Evolutionary conservation across 140 eudicot species (phyloP), one percentile per base, ranked within the genome.

Genomic region (Flaveria floridana): DNA sequence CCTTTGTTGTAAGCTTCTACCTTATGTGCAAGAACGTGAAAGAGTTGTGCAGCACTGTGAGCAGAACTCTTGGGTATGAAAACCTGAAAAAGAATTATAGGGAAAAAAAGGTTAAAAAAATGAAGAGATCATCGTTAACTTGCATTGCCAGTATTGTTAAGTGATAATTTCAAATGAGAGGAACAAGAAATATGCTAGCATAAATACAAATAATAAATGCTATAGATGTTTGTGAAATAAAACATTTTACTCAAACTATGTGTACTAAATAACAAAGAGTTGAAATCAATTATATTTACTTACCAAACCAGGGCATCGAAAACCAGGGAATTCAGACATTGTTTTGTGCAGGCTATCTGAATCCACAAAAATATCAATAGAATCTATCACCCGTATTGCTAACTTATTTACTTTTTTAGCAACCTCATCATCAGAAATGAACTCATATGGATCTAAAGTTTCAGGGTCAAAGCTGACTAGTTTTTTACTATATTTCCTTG

Each of bases 341-440:
- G 68, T 70, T 76, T 79, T 72, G 69, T 28, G 73, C 52, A 82
- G 84, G 62, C 78, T 82, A 75, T 85, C 82, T 37, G 70, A 18
- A 51, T 83, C 78, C 50, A 79, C 82, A 42, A 90, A 77, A 76
- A 79, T 63, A 53, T 81, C 71, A 12, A 82, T 47, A 47, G 91
- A 86, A 23, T 82, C 81, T 61, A 78, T 25, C 68, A 88, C 91
- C 28, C 53, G 71, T 28, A 39, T 52, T 51, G 88, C 83, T 47
- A 94, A 83, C 18, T 77, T 34, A 16, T 58, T 20, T 68, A 90
- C 89, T 61, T 79, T 85, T 80, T 65, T 77, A 30, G 86, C 87
- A 77, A 94, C 86, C 70, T 85, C 92, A 25, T 87, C 86, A 84
- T 90, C 95, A 62, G 96, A 82, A 28, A 88, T 14, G 61, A 51